Conservation (phyloP, 257 asterid genomes). For the Solanum arcanum region DNA sequence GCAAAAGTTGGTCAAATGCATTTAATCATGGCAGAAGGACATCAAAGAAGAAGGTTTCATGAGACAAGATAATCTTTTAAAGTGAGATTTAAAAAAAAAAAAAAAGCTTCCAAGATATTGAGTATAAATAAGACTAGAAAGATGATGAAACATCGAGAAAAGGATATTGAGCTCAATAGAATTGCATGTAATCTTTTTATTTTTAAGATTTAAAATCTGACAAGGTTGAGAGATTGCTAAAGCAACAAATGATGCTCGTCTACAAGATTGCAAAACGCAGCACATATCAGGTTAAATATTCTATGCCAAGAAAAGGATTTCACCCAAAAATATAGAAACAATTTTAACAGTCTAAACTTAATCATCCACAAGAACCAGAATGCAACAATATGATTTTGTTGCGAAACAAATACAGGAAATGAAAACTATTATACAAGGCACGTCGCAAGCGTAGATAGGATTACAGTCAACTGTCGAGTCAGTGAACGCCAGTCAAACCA, state of each 20-base stretch:
- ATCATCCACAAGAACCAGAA: neutral
- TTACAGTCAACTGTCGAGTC: neutral
- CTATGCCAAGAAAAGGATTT: neutral
- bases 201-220: neutral
- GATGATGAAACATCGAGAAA: neutral
- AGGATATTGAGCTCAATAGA: neutral
- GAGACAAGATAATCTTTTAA: neutral
- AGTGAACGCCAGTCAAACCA: neutral
- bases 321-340: neutral
- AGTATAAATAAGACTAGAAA: neutral
- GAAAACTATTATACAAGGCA: neutral
- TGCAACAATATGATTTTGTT: neutral
- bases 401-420: neutral
- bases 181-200: neutral
- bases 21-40: neutral
- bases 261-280: neutral
- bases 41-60: neutral
- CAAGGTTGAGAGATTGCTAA: neutral
- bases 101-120: neutral
- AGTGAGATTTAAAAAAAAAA: neutral
- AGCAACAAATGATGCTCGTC: neutral
- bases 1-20: neutral
- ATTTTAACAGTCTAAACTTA: neutral
- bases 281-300: neutral
- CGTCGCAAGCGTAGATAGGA: neutral